Percentiles rank a stretch among this genome's conserved stretches.
phyloP scores from a whole-genome alignment of 2,329 filamentous ascomycete genomes.

The Colletotrichum magnum region DNA sequence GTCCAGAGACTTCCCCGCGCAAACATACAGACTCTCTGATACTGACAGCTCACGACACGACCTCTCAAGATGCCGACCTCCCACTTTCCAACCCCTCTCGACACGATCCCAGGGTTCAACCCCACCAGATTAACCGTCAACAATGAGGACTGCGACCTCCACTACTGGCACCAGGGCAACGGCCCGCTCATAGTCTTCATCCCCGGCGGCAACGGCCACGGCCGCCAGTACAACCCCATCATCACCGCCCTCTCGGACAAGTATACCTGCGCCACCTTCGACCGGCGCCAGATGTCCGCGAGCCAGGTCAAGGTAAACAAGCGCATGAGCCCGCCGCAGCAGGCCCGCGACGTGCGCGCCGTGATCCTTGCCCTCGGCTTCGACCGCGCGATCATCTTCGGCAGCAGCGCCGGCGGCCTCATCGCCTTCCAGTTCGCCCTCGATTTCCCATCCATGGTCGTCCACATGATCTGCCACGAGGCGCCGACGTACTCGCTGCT shows the following conservation, averaged over 20 bases:
- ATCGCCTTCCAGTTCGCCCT: constrained; percentile 49
- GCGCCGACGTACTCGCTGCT: constrained; percentile 46
- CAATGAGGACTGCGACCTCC: constrained; percentile 50
- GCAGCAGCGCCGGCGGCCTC: constrained; percentile 49
- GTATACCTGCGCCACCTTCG: constrained; percentile 50
- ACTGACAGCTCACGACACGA: too few relatives aligned
- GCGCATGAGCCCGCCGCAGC: constrained; percentile 46
- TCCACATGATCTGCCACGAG: constrained; percentile 50
- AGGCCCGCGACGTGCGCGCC: constrained; percentile 49
- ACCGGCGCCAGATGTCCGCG: constrained; percentile 52
- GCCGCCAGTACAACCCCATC: constrained; percentile 48
- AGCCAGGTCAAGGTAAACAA: constrained; percentile 45
- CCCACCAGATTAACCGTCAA: constrained; percentile 43
- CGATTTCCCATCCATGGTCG: constrained; percentile 48
- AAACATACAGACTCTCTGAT: too few relatives aligned
- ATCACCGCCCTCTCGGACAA: constrained; percentile 45
- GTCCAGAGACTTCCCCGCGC: too few relatives aligned
- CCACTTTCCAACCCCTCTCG: neutral
- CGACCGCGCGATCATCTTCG: constrained; percentile 47
- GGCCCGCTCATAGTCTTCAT: constrained; percentile 51
- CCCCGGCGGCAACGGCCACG: constrained; percentile 52
- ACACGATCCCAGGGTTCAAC: constrained; percentile 41
- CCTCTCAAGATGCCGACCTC: too few relatives aligned
- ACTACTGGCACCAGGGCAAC: constrained; percentile 50
- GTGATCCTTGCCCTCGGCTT: constrained; percentile 48